Evolutionary conservation across 2,329 filamentous ascomycete genomes (phyloP).

Genomic region (Colletotrichum tanaceti): DNA sequence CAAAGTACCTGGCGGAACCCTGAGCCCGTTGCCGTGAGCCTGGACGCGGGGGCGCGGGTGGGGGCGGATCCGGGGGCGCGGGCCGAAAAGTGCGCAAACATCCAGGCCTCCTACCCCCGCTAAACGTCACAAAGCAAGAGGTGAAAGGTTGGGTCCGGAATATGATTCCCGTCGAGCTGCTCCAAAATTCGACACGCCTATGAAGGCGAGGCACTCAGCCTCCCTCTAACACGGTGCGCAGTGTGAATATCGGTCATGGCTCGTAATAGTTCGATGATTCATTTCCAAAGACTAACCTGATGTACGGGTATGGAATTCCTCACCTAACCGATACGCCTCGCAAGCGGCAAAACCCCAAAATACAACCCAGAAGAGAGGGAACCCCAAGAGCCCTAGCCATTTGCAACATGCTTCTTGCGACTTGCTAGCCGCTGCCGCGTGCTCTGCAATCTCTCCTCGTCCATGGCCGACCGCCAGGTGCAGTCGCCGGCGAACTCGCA

Average conservation of each 20-base stretch:
- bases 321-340: constrained; percentile 7
- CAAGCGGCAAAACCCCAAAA: background rate
- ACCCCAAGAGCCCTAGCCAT: background rate
- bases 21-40: background rate
- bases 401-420: constrained; percentile 12
- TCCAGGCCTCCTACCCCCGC: too few species aligned
- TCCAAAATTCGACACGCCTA: too few species aligned
- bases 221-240: too few species aligned
- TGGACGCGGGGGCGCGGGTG: background rate
- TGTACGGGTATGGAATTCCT: background rate
- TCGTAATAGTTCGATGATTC: constrained; percentile 5
- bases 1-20: too few species aligned
- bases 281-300: background rate
- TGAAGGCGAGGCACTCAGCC: too few species aligned
- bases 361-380: accelerated
- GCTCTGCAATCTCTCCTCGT: constrained; percentile 62
- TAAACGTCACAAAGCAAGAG: too few species aligned
- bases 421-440: constrained; percentile 20
- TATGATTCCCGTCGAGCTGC: constrained; percentile 9
- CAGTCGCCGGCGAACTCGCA: constrained; percentile 88
- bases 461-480: constrained; percentile 78
- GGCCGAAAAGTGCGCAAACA: background rate
- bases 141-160: background rate
- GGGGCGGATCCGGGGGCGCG: background rate
- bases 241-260: background rate